A percentile compares a stretch with the other conserved stretches of the same genome.
phyloP scores from a whole-genome alignment of 2,329 filamentous ascomycete genomes.

The Penicillium fuscoglaucum region DNA sequence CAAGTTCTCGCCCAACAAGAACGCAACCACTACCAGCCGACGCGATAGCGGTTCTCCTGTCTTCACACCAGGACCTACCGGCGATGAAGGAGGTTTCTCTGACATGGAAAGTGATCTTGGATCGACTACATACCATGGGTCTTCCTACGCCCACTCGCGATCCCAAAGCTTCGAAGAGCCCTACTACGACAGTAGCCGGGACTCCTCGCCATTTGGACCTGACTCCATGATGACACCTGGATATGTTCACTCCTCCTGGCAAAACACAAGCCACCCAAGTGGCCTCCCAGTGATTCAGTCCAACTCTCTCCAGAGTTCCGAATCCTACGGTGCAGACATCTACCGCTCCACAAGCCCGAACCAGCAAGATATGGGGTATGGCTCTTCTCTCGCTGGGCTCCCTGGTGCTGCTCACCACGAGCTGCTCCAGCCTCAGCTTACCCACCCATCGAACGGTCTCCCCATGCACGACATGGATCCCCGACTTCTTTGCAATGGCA shows the following conservation, averaged over 20 bases:
- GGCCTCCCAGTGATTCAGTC: constrained; percentile 53
- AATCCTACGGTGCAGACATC: constrained; percentile 45
- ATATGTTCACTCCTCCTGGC: constrained; percentile 52
- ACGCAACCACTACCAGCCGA: constrained; percentile 45
- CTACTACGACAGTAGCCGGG: constrained; percentile 34
- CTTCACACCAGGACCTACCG: neutral
- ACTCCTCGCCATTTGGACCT: constrained; percentile 36
- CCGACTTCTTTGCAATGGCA: constrained; percentile 39
- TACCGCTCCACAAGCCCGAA: constrained; percentile 38
- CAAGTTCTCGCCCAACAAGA: constrained; percentile 87
- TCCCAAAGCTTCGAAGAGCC: constrained; percentile 30
- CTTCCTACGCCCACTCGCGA: constrained; percentile 24
- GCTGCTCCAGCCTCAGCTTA: constrained; percentile 40
- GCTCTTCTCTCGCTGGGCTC: constrained; percentile 44
- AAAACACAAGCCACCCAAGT: constrained; percentile 52
- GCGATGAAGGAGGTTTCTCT: constrained; percentile 25
- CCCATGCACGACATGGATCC: constrained; percentile 45
- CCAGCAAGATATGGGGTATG: constrained; percentile 33
- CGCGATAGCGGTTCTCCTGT: constrained; percentile 9
- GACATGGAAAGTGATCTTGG: constrained; percentile 36
- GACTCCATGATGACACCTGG: constrained; percentile 23
- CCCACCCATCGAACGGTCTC: constrained; percentile 25
- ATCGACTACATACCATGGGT: constrained; percentile 14
- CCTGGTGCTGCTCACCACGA: constrained; percentile 47
- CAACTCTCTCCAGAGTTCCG: constrained; percentile 25